Evolutionary conservation across 176 grass and related monocot species (phyloP), one percentile per base, ranked within the genome.

Genomic region (Oryza officinalis): DNA sequence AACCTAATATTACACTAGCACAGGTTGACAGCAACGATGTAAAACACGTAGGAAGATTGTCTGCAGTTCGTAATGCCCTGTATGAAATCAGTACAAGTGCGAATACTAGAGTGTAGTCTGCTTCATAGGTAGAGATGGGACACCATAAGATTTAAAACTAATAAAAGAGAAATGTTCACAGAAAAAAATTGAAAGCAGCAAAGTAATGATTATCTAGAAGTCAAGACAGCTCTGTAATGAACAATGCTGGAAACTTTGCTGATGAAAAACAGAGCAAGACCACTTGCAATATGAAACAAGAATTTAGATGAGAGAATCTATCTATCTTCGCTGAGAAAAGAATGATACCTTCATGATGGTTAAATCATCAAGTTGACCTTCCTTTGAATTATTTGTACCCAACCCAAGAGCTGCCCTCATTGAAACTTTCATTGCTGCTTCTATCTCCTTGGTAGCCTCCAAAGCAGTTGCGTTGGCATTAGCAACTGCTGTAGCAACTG

Each of bases 291-390:
- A 61, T 22, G 6, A 15, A 85, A 67, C 65, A 77, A 76, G 44
- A 84, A 76, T 27, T n/a, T 20, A 52, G 7, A 77, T 11, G 31
- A 60, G 6, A 85, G 46, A 69, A 65, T 65, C 13, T 43, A 65
- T 65, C 13, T 43, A 77, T 70, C 35, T 71, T 64, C 4, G 7
- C 10, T 27, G 67, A 69, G 43, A 77, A 64, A 83, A 77, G 27
- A 81, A 79, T 35, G 45, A 35, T 52, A 99, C 97, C 97, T 99
- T 99, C 97, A 99, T 94, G 80, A 99, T 93, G 5, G 97, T 94
- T 83, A 96, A 72, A 92, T 99, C 93, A 87, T 99, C 97, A 77
- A 96, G 89, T 84, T 89, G 91, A 76, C 87, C 89, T 43, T 87
- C 94, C 27, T 87, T 94, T 1, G 84, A 13, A 49, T 92, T 92